Evolutionary conservation across 2,329 filamentous ascomycete genomes (phyloP), one percentile per base, ranked within the genome.

Genomic region (Penicillium freii): DNA sequence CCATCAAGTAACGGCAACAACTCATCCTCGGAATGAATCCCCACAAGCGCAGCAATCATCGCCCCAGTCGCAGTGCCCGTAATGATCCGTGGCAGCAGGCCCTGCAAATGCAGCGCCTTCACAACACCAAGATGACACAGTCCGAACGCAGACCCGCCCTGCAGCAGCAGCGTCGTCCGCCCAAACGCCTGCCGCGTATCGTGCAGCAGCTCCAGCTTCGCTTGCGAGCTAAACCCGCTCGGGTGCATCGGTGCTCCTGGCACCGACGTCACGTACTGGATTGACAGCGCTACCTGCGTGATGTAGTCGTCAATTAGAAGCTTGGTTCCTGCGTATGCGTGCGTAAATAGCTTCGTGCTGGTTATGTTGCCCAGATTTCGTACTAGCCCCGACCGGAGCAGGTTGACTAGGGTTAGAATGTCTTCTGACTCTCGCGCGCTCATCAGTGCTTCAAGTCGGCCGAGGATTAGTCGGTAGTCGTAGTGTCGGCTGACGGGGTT

Each of bases 331-430:
- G 89, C 88, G 70, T 94, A 94, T 13, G 91, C 89, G 57, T 88
- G 84, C 67, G 92, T 92, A 77, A 92, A 97, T 1, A 97, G 80
- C 61, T 87, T 87, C 2, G 90, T 86, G 1, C 88, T 84, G 1
- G 90, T 91, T 66, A 97, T 95, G 71, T 96, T 95, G 57, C 91
- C 92, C n/a, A 96, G 80, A 68, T 97, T 96, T 36, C 92, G 86
- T 31, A 96, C 80, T 36, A 85, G 75, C 11, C 84, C 91, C 15
- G 90, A 91, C 27, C 91, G 87, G 39, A 96, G 81, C 19, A 95
- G 82, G 69, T 92, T 92, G 58, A 92, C 86, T 8, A 96, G 80
- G 17, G 84, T 83, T 55, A 91, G 81, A 43, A 92, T 82, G 72
- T 96, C 88, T 62, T 85, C 85, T 44, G 86, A 82, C 66, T 90